Evolutionary conservation across 768 basidiomycete species (phyloP).

Genomic region (Punctularia strigosozonata): DNA sequence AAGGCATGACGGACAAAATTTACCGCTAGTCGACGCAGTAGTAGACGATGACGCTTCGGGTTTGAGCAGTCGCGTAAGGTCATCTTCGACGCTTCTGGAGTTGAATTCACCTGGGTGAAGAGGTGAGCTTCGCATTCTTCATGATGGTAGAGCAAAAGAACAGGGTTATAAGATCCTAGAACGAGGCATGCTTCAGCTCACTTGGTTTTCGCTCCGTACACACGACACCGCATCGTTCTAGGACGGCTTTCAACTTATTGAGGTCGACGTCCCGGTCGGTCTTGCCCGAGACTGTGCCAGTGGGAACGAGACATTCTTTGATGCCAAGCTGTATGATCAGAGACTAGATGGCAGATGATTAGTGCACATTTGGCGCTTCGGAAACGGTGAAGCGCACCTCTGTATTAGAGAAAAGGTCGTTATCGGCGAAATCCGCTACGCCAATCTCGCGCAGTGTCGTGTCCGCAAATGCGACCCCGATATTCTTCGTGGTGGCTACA

Average conservation of each 20-base stretch:
- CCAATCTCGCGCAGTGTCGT: conserved; percentile 78
- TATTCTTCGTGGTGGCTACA: conserved; percentile 52
- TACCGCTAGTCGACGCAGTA: conserved; percentile 27
- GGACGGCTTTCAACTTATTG: conserved; percentile 71
- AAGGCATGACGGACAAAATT: neutral
- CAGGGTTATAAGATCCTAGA: neutral
- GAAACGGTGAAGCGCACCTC: conserved; percentile 42
- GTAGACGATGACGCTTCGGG: conserved; percentile 25
- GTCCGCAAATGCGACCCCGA: conserved; percentile 90
- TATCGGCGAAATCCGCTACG: conserved; percentile 85
- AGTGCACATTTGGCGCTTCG: conserved; percentile 1
- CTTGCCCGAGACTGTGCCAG: conserved; percentile 56
- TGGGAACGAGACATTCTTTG: conserved; percentile 87
- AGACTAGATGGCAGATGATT: conserved; percentile 38
- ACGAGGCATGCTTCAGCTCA: too few species aligned
- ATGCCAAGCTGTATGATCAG: conserved; percentile 91
- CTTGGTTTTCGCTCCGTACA: conserved; percentile 84
- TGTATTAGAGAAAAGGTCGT: conserved; percentile 89
- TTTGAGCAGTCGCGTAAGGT: conserved; percentile 59
- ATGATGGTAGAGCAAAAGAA: neutral
- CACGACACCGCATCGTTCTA: conserved; percentile 87
- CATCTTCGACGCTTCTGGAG: conserved; percentile 67
- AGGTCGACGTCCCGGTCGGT: conserved; percentile 83
- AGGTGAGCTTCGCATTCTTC: neutral
- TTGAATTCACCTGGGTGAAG: conserved; percentile 67